Conservation (phyloP, 495 filamentous ascomycete genomes). For the Cryomyces minteri region DNA sequence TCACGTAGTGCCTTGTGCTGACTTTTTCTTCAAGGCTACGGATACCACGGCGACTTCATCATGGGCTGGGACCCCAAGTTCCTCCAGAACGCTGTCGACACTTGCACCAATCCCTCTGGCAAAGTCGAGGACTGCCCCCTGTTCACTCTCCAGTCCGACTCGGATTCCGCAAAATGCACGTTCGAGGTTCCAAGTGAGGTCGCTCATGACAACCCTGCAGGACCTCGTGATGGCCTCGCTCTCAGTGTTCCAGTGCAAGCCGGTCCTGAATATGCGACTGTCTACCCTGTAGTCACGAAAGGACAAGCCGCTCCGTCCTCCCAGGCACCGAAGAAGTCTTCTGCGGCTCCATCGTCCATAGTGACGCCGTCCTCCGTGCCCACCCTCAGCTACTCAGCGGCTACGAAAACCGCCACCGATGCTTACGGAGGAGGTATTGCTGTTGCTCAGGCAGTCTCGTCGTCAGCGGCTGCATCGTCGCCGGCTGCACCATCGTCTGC, state of each 20-base stretch:
- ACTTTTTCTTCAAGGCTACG: constrained; percentile 32
- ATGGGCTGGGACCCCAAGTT: constrained; percentile 53
- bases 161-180: constrained; percentile 20
- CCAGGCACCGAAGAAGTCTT: not conserved
- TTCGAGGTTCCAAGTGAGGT: constrained; percentile 29
- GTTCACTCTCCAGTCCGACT: constrained; percentile 35
- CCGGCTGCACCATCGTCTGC: not conserved
- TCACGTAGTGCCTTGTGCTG: constrained; percentile 1
- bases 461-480: not conserved
- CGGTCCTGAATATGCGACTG: constrained; percentile 31
- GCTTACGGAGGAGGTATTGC: constrained; percentile 3
- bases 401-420: constrained; percentile 1
- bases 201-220: constrained; percentile 18
- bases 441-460: not conserved
- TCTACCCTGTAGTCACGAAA: not conserved
- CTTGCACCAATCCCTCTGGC: constrained; percentile 30
- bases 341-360: not conserved
- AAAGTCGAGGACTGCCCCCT: constrained; percentile 34
- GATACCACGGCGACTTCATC: constrained; percentile 79
- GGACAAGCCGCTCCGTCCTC: not conserved
- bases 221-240: constrained; percentile 26
- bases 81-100: constrained; percentile 37
- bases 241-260: constrained; percentile 31
- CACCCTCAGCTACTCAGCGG: constrained; percentile 4
- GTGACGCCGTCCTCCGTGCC: not conserved